Percentiles rank a stretch among this genome's conserved stretches.
Conservation (phyloP, 768 basidiomycete genomes). For the Rhizopogon salebrosus region DNA sequence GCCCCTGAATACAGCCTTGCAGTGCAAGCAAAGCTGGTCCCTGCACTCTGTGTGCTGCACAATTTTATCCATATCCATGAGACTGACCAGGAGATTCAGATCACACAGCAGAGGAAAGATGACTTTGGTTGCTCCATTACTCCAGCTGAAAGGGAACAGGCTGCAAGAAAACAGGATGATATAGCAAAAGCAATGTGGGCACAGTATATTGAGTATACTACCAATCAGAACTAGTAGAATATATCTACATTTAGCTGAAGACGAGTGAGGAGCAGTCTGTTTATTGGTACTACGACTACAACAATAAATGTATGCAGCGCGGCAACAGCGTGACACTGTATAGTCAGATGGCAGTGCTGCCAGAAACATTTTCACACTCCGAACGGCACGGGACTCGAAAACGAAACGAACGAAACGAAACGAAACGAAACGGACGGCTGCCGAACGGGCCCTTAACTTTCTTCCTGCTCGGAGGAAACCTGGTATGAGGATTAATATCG, state of each 20-base stretch:
- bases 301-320: too few relatives aligned
- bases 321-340: too few relatives aligned
- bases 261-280: too few relatives aligned
- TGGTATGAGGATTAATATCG: not conserved
- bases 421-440: too few relatives aligned
- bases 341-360: too few relatives aligned
- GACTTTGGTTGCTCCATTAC: not conserved
- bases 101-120: not conserved
- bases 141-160: not conserved
- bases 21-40: not conserved
- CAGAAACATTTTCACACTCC: too few relatives aligned
- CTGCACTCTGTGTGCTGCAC: not conserved
- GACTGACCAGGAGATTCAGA: not conserved
- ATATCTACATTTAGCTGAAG: not conserved
- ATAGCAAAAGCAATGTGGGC: constrained; percentile 4
- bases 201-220: not conserved
- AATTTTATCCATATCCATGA: not conserved
- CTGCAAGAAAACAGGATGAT: not conserved
- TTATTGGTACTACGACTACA: too few relatives aligned
- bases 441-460: too few relatives aligned
- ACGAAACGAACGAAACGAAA: too few relatives aligned
- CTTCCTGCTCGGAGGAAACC: too few relatives aligned
- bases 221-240: not conserved
- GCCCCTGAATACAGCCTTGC: not conserved
- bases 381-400: too few relatives aligned